These are phyloP conservation scores for Neurospora africana DNA, from an alignment of 495 filamentous ascomycete genomes.

Conservation along the genomic window DNA sequence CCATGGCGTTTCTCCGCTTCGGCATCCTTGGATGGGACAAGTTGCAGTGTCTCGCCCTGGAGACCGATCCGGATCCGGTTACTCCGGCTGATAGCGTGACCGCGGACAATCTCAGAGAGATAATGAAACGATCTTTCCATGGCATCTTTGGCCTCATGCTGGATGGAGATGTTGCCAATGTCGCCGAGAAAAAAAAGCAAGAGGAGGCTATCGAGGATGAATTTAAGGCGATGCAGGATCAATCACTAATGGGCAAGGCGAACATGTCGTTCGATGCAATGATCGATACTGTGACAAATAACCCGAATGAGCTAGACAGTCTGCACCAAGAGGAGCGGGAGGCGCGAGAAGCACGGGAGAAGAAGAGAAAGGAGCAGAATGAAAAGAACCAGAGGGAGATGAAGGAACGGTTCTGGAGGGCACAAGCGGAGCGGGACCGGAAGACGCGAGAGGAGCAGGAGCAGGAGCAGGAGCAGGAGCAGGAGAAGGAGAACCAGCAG, in stretches of 20 bases:
- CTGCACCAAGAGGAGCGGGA: background rate
- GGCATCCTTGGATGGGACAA: slow-evolving; percentile 10
- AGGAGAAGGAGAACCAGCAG: background rate
- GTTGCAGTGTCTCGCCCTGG: background rate
- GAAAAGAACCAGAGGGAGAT: background rate
- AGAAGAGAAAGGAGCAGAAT: background rate
- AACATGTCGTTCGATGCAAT: background rate
- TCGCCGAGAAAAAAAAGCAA: background rate
- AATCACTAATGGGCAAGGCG: background rate
- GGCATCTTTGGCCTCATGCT: background rate
- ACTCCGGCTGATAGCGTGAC: background rate
- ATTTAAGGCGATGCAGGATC: background rate
- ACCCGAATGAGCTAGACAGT: background rate
- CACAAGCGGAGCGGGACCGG: background rate
- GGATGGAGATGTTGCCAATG: background rate
- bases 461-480: background rate
- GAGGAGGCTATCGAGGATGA: background rate
- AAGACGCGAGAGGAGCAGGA: background rate
- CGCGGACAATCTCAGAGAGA: background rate
- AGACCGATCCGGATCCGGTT: background rate
- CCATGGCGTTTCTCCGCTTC: slow-evolving; percentile 9
- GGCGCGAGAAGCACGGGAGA: background rate
- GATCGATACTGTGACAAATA: background rate
- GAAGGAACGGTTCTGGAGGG: background rate
- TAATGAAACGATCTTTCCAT: background rate